Percentiles rank a stretch among this genome's conserved stretches.
Evolutionary conservation across 495 filamentous ascomycete genomes (phyloP).

Genomic region (Glarea lozoyensis): DNA sequence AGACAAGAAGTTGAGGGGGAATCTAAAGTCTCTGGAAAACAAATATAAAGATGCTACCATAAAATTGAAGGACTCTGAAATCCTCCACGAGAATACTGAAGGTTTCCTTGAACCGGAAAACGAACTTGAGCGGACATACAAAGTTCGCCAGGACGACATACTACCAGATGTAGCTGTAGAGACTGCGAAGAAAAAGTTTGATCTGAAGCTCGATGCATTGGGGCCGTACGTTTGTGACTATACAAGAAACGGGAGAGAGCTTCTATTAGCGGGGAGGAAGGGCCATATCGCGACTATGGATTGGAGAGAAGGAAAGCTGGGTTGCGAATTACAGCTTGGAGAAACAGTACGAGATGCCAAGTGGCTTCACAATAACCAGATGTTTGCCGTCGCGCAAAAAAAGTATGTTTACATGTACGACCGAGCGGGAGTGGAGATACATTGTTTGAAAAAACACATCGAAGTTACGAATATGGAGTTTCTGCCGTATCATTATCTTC

Average conservation of each 20-base stretch:
- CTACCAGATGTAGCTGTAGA: slow-evolving; percentile 62
- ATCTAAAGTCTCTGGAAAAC: slow-evolving; percentile 64
- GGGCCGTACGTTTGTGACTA: slow-evolving; percentile 87
- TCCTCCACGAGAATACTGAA: slow-evolving; percentile 76
- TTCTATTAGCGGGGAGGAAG: slow-evolving; percentile 81
- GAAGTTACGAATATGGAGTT: slow-evolving; percentile 96
- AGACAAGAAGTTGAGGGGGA: slow-evolving; percentile 85
- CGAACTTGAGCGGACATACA: slow-evolving; percentile 86
- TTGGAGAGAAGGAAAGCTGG: slow-evolving; percentile 85
- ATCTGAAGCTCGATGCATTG: slow-evolving; percentile 70
- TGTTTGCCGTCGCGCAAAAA: slow-evolving; percentile 96
- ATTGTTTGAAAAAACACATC: slow-evolving; percentile 79
- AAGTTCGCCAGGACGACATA: slow-evolving; percentile 85
- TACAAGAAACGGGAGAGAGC: slow-evolving; percentile 74
- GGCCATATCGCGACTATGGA: slow-evolving; percentile 96
- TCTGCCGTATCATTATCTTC: slow-evolving; percentile 89
- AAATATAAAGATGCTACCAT: slow-evolving; percentile 75
- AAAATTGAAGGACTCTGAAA: slow-evolving; percentile 88
- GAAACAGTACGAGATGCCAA: slow-evolving; percentile 84
- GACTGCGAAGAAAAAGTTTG: slow-evolving; percentile 81
- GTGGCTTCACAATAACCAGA: slow-evolving; percentile 95
- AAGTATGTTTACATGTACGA: slow-evolving; percentile 97
- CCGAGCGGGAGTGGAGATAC: slow-evolving; percentile 75
- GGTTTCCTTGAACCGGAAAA: slow-evolving; percentile 85
- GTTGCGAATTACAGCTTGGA: slow-evolving; percentile 79